Evolutionary conservation across 1,284 basidiomycete species (phyloP).

Genomic region (Vanrija pseudolonga): DNA sequence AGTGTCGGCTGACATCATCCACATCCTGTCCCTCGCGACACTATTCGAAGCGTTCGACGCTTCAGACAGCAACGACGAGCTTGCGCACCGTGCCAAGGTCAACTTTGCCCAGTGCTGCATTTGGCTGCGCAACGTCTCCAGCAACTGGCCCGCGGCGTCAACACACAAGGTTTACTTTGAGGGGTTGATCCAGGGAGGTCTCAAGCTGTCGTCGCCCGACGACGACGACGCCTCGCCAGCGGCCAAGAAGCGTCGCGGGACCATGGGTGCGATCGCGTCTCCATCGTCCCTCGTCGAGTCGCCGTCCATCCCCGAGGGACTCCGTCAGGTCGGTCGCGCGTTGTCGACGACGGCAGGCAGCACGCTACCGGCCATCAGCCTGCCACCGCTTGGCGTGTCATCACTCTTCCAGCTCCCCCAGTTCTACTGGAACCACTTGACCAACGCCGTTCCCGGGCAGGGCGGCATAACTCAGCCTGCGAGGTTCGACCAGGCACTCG

Average conservation of each 20-base stretch:
- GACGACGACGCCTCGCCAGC: constrained; percentile 1
- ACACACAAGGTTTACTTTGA: constrained; percentile 45
- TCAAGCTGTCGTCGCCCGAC: constrained; percentile 17
- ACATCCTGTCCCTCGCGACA: constrained; percentile 39
- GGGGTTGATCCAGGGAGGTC: constrained; percentile 39
- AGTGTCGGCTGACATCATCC: constrained; percentile 39
- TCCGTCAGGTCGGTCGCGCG: constrained; percentile 20
- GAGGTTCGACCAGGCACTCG: too few relatives aligned
- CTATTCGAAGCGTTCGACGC: constrained; percentile 37
- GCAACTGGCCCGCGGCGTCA: constrained; percentile 40
- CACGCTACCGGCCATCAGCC: background rate
- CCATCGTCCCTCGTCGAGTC: background rate
- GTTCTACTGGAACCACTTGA: constrained; percentile 39
- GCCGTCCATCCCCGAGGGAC: constrained; percentile 7
- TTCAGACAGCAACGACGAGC: constrained; percentile 14
- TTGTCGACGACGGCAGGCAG: constrained; percentile 6
- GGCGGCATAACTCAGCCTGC: background rate
- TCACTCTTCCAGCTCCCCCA: constrained; percentile 35
- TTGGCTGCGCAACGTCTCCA: constrained; percentile 39
- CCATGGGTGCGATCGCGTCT: too few relatives aligned
- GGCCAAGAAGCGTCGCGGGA: background rate
- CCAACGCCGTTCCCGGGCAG: constrained; percentile 5
- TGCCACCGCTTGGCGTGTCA: constrained; percentile 7
- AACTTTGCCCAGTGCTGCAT: constrained; percentile 44
- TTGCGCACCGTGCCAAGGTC: constrained; percentile 29